Evolutionary conservation across 352 stramenopile species (phyloP).

Genomic region (Phytophthora capsici): DNA sequence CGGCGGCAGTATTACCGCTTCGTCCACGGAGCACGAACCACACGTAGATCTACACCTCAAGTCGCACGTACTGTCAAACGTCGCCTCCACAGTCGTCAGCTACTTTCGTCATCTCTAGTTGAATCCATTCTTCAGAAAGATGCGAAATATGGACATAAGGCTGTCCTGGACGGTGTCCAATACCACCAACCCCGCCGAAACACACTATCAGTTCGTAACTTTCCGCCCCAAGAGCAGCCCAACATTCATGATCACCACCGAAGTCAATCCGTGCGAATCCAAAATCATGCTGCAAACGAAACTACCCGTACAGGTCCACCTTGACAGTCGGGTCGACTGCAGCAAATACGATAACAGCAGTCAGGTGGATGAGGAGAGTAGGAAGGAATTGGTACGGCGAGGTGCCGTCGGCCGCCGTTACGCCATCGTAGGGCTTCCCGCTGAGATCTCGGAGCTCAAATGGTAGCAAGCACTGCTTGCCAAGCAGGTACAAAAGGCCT

Average conservation of each 20-base stretch:
- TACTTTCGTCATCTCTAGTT: neutral
- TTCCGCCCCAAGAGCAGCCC: neutral
- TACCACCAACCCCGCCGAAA: too few species aligned
- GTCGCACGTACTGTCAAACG: neutral
- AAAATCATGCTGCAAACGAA: conserved; percentile 23
- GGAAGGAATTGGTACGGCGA: conserved; percentile 34
- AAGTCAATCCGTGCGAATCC: conserved; percentile 24
- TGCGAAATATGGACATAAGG: too few species aligned
- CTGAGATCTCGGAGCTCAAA: conserved; percentile 24
- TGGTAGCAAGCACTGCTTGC: too few species aligned
- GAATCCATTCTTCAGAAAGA: too few species aligned
- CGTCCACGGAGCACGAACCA: neutral
- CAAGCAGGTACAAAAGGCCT: conserved; percentile 8
- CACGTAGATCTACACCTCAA: neutral
- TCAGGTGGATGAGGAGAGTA: conserved; percentile 25
- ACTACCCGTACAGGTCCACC: conserved; percentile 14
- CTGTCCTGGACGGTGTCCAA: too few species aligned
- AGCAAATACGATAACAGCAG: conserved; percentile 15
- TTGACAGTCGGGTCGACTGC: neutral
- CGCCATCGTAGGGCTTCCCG: conserved; percentile 34
- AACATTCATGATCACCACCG: conserved; percentile 31
- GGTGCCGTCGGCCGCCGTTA: conserved; percentile 47
- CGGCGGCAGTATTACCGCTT: too few species aligned
- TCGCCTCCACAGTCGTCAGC: neutral
- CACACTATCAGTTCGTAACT: conserved; percentile 22